Evolutionary conservation across 2,329 filamentous ascomycete genomes (phyloP).

Genomic region (Fonsecaea multimorphosa): DNA sequence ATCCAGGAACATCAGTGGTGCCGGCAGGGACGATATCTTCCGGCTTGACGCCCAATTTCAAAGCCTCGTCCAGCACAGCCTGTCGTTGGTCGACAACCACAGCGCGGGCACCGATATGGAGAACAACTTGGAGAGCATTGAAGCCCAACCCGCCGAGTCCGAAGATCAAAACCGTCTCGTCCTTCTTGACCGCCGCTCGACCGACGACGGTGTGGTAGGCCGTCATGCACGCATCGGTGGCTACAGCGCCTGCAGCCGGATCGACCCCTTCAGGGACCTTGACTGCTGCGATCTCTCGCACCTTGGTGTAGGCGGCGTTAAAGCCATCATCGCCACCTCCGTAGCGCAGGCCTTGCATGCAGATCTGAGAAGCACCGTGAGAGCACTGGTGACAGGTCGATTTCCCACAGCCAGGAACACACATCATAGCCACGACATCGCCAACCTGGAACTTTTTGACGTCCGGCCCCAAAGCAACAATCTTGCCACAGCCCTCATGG

Average conservation of each 20-base stretch:
- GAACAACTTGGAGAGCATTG: conserved; percentile 28
- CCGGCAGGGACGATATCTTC: conserved; percentile 24
- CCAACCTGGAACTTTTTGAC: conserved; percentile 23
- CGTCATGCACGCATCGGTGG: conserved; percentile 28
- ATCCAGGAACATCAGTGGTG: conserved; percentile 16
- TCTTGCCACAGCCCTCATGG: conserved; percentile 34
- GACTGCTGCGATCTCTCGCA: conserved; percentile 21
- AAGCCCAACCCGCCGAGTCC: conserved; percentile 32
- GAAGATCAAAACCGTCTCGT: conserved; percentile 21
- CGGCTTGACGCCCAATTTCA: conserved; percentile 22
- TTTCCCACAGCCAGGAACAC: conserved; percentile 21
- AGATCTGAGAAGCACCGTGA: conserved; percentile 21
- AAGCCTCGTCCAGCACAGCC: conserved; percentile 27
- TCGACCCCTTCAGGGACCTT: conserved; percentile 19
- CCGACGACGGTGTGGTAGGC: conserved; percentile 25
- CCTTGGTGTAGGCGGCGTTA: conserved; percentile 17
- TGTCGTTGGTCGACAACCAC: conserved; percentile 28
- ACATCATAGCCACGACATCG: conserved; percentile 18
- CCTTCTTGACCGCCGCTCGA: conserved; percentile 17
- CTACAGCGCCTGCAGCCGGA: conserved; percentile 19
- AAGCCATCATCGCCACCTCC: conserved; percentile 23
- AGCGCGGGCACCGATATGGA: conserved; percentile 19
- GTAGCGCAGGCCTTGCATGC: conserved; percentile 9
- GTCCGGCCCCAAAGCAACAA: conserved; percentile 22
- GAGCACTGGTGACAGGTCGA: conserved; percentile 16